Conservation (phyloP, 495 filamentous ascomycete genomes). For the Copromyces sp. region DNA sequence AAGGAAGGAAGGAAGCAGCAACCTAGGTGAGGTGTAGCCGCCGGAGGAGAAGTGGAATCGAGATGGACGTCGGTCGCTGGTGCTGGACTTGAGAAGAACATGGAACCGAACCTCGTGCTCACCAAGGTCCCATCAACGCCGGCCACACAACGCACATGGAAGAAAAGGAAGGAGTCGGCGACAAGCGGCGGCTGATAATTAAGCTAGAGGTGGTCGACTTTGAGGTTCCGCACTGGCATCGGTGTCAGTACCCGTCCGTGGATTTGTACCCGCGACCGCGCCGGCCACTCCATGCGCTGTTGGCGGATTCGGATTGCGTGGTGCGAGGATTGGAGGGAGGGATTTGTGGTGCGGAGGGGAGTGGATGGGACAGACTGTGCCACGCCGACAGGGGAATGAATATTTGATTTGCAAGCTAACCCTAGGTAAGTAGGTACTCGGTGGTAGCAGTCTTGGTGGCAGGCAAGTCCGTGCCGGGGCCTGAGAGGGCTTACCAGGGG, state of each 20-base stretch:
- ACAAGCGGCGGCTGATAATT: constrained; percentile 5
- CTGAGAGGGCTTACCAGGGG: not conserved
- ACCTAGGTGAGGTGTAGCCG: not conserved
- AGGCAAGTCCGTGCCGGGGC: not conserved
- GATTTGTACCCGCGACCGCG: not conserved
- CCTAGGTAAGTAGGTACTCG: not conserved
- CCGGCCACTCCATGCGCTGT: not conserved
- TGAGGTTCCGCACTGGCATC: constrained; percentile 3
- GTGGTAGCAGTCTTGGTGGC: not conserved
- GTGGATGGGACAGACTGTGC: not conserved
- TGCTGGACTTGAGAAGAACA: not conserved
- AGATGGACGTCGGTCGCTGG: not conserved
- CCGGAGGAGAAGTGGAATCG: not conserved
- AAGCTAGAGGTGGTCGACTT: constrained; percentile 7
- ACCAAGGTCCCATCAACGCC: not conserved
- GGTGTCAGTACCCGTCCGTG: constrained; percentile 21
- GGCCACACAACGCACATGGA: not conserved
- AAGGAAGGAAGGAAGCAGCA: not conserved
- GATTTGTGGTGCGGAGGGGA: not conserved
- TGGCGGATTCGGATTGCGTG: not conserved
- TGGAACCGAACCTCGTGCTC: not conserved
- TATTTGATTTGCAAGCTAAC: not conserved
- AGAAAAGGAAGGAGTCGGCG: not conserved
- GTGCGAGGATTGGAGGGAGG: not conserved
- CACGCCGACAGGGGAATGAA: not conserved